These are phyloP conservation scores for Lactarius psammicola DNA, from an alignment of 768 basidiomycete species.

Conservation along the genomic window DNA sequence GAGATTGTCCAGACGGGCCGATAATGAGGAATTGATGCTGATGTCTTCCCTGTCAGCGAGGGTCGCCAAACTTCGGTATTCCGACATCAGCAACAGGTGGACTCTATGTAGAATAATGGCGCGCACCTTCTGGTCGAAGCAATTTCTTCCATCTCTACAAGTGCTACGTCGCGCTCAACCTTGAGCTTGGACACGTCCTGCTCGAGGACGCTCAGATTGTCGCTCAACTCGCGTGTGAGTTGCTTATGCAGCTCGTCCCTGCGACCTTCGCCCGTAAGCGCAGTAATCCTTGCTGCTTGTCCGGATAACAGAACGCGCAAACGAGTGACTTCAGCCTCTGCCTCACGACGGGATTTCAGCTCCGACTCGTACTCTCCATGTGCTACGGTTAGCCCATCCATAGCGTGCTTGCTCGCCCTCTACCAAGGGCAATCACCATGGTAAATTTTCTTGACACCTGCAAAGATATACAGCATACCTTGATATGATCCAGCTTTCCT, in stretches of 20 bases:
- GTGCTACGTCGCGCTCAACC: constrained; percentile 85
- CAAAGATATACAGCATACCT: constrained; percentile 52
- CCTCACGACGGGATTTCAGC: constrained; percentile 80
- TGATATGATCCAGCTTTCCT: constrained; percentile 77
- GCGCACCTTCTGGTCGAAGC: constrained; percentile 68
- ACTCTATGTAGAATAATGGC: neutral
- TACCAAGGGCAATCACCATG: constrained; percentile 36
- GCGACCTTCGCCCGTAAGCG: constrained; percentile 77
- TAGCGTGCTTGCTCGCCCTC: constrained; percentile 89
- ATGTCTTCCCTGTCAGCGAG: constrained; percentile 29
- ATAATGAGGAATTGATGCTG: constrained; percentile 61
- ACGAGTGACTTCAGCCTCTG: constrained; percentile 88
- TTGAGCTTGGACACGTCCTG: constrained; percentile 82
- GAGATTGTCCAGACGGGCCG: constrained; percentile 81
- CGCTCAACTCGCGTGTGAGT: constrained; percentile 72
- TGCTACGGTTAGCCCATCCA: constrained; percentile 89
- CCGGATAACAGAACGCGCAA: constrained; percentile 83
- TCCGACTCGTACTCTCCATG: constrained; percentile 95
- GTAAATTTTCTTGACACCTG: constrained; percentile 3
- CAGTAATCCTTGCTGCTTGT: constrained; percentile 82
- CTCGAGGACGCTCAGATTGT: constrained; percentile 75
- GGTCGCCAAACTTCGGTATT: constrained; percentile 28
- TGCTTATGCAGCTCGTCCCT: constrained; percentile 78
- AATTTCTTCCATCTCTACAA: constrained; percentile 94
- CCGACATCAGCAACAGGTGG: neutral